Evolutionary conservation across 2,329 filamentous ascomycete species (phyloP).

Genomic region (Ilyonectria robusta): DNA sequence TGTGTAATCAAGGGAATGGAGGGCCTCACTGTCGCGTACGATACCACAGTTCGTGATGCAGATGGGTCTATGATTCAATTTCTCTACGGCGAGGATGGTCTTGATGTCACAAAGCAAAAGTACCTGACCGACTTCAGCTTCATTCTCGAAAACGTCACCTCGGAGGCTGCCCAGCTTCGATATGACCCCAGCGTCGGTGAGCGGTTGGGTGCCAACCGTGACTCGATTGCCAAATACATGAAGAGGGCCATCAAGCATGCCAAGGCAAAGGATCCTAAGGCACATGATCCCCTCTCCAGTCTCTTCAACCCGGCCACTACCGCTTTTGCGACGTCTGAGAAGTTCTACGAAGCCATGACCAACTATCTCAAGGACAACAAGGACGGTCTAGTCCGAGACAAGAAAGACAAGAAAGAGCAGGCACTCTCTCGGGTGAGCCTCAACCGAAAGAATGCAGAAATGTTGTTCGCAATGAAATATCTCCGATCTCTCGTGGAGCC

Average conservation of each 20-base stretch:
- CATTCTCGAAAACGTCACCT: conserved; percentile 86
- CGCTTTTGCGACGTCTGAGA: conserved; percentile 90
- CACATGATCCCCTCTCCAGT: conserved; percentile 82
- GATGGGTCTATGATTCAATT: conserved; percentile 96
- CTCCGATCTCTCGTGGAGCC: conserved; percentile 92
- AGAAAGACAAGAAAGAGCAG: conserved; percentile 54
- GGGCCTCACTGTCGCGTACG: conserved; percentile 91
- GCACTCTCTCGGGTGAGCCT: conserved; percentile 56
- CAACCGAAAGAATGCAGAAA: conserved; percentile 82
- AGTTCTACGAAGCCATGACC: conserved; percentile 80
- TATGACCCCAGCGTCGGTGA: conserved; percentile 68
- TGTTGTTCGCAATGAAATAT: conserved; percentile 92
- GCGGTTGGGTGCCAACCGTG: conserved; percentile 65
- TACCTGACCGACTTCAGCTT: conserved; percentile 94
- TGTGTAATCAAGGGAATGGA: conserved; percentile 99
- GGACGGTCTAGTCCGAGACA: conserved; percentile 68
- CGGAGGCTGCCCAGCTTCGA: conserved; percentile 82
- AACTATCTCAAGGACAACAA: conserved; percentile 86
- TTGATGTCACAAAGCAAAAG: conserved; percentile 94
- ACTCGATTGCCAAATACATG: conserved; percentile 80
- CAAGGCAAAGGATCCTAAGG: conserved; percentile 67
- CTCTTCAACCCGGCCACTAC: conserved; percentile 82
- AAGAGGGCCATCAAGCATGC: conserved; percentile 85
- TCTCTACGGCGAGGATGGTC: conserved; percentile 94
- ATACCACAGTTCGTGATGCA: conserved; percentile 92